Evolutionary conservation across 75 land plant species (phyloP).

Genomic region (Selaginella tamariscina): DNA sequence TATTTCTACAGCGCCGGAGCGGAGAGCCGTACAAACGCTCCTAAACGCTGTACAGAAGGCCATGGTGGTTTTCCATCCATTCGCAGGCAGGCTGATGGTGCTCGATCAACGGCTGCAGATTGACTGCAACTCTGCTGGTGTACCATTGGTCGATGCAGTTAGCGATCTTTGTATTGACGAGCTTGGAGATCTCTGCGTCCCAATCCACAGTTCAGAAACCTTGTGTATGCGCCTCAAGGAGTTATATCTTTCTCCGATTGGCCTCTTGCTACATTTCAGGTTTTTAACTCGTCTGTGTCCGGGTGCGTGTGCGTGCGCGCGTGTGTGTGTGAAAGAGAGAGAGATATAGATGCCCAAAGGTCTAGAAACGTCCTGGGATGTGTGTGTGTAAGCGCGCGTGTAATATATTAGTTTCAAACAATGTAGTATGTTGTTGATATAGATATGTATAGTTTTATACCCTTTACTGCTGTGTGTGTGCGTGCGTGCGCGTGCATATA

Average conservation of each 20-base stretch:
- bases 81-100: slow-evolving; percentile 42
- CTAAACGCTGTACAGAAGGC: slow-evolving; percentile 22
- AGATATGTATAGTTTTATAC: too few species aligned
- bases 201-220: slow-evolving; percentile 35
- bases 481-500: too few species aligned
- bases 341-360: too few species aligned
- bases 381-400: too few species aligned
- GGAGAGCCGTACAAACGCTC: slow-evolving; percentile 17
- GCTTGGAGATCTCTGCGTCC: slow-evolving; percentile 41
- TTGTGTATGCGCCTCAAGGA: background rate
- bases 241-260: background rate
- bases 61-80: slow-evolving; percentile 42
- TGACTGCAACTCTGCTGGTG: slow-evolving; percentile 46
- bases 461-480: too few species aligned
- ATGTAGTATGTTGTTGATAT: too few species aligned
- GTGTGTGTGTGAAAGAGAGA: too few species aligned
- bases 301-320: background rate
- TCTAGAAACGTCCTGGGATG: too few species aligned
- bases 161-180: slow-evolving; percentile 32
- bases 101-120: slow-evolving; percentile 40
- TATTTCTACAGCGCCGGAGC: slow-evolving; percentile 35
- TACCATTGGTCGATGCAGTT: slow-evolving; percentile 29
- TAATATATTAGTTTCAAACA: too few species aligned
- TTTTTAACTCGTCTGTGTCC: too few species aligned
- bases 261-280: background rate